A percentile compares a stretch with the other conserved stretches of the same genome.
These are phyloP conservation scores for Zalaria sp. DNA, from an alignment of 2,329 filamentous ascomycete species.

Conservation along the genomic window DNA sequence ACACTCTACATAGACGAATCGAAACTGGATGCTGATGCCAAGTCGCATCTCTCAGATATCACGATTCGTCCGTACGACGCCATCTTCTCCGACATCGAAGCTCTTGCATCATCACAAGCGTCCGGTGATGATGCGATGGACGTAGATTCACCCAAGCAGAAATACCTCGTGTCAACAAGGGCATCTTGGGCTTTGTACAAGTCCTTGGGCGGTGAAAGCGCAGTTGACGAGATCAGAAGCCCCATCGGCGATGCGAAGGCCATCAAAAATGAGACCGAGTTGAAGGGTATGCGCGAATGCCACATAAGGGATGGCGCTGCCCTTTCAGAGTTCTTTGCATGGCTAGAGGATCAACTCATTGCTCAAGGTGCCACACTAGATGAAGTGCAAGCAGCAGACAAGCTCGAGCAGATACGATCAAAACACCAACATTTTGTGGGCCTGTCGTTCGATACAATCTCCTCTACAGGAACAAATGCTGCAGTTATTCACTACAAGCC, in stretches of 20 bases:
- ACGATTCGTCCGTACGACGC: constrained; percentile 66
- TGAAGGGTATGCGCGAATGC: constrained; percentile 85
- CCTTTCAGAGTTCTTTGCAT: constrained; percentile 84
- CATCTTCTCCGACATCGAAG: constrained; percentile 66
- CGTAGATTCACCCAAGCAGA: constrained; percentile 26
- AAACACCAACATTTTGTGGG: constrained; percentile 68
- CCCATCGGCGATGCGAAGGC: constrained; percentile 85
- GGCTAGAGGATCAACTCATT: constrained; percentile 80
- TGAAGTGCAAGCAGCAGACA: constrained; percentile 84
- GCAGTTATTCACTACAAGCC: constrained; percentile 95
- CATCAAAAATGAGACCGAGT: constrained; percentile 79
- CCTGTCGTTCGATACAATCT: constrained; percentile 90
- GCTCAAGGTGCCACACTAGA: constrained; percentile 61
- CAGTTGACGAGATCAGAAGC: constrained; percentile 75
- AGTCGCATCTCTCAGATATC: constrained; percentile 57
- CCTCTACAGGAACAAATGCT: constrained; percentile 81
- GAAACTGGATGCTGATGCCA: constrained; percentile 58
- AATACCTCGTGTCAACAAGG: constrained; percentile 76
- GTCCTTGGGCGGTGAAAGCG: constrained; percentile 70
- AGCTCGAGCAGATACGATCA: constrained; percentile 63
- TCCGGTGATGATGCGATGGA: constrained; percentile 4
- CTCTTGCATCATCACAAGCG: constrained; percentile 33
- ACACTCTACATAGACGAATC: constrained; percentile 73
- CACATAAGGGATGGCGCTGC: constrained; percentile 90
- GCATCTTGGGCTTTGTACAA: constrained; percentile 87